These are phyloP conservation scores for Fusarium denticulatum DNA, from an alignment of 2,329 filamentous ascomycete species.

Conservation along the genomic window DNA sequence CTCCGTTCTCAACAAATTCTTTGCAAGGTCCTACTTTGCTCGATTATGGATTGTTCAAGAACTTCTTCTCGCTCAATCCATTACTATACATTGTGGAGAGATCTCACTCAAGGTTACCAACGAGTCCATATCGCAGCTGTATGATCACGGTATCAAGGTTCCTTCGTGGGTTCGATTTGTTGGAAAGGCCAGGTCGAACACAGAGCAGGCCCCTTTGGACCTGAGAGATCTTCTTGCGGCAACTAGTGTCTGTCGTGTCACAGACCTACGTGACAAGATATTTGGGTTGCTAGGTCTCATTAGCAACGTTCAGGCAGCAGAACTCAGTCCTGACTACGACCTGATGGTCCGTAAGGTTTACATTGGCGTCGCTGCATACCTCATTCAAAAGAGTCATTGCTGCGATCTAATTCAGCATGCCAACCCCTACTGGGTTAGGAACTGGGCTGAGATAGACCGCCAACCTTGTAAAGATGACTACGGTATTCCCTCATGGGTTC, in stretches of 20 bases:
- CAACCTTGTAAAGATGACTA: fast-evolving
- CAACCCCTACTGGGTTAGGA: fast-evolving
- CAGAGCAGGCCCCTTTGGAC: fast-evolving
- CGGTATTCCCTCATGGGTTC: neutral
- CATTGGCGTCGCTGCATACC: neutral
- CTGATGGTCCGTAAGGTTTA: neutral
- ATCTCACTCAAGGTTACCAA: fast-evolving
- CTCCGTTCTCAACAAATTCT: neutral
- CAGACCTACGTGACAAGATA: neutral
- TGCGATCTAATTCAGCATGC: neutral
- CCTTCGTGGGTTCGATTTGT: neutral
- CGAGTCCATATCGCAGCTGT: fast-evolving
- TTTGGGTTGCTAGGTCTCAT: neutral
- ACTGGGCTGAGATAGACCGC: fast-evolving
- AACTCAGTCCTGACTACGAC: neutral
- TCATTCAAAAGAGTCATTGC: fast-evolving
- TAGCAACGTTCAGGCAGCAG: fast-evolving
- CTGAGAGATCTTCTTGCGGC: neutral
- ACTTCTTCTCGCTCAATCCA: neutral
- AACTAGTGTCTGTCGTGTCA: fast-evolving
- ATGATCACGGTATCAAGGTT: neutral
- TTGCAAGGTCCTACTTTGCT: neutral
- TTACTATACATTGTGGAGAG: neutral
- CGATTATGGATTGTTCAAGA: neutral
- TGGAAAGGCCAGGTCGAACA: fast-evolving